These are phyloP conservation scores for Strobilomyces confusus DNA, from an alignment of 768 basidiomycete species.

Conservation along the genomic window DNA sequence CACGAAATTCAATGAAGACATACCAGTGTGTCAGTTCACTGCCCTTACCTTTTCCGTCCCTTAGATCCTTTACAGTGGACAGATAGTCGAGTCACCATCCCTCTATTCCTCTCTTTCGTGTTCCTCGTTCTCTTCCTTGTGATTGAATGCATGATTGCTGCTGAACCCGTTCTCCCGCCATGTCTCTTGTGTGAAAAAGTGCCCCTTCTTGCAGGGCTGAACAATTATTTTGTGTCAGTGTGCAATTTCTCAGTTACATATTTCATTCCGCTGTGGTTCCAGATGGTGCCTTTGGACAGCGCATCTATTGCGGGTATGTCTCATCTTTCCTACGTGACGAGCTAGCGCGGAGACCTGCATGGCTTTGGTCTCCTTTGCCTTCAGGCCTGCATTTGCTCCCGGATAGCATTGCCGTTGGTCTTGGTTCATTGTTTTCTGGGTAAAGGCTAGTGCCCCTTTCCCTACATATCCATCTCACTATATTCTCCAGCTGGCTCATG, in stretches of 20 bases:
- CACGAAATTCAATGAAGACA: conserved; percentile 12
- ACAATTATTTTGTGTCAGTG: conserved; percentile 67
- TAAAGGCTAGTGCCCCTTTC: conserved; percentile 5
- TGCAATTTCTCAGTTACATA: conserved; percentile 77
- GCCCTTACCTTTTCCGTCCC: background rate
- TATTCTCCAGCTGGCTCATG: conserved; percentile 39
- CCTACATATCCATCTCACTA: background rate
- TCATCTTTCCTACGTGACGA: background rate
- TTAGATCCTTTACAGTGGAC: conserved; percentile 5
- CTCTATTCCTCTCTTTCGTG: conserved; percentile 31
- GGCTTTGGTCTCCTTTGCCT: background rate
- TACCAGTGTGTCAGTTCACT: conserved; percentile 2
- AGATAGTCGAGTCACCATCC: conserved; percentile 2
- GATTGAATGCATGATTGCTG: conserved; percentile 56
- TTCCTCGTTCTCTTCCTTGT: conserved; percentile 53
- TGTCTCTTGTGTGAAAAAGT: conserved; percentile 59
- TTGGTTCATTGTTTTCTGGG: conserved; percentile 52
- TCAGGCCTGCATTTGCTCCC: conserved; percentile 47
- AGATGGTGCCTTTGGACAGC: conserved; percentile 38
- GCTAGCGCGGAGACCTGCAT: too few species aligned
- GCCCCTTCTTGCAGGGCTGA: conserved; percentile 64
- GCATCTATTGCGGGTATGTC: conserved; percentile 58
- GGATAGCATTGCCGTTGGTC: conserved; percentile 43
- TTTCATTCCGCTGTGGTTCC: too few species aligned
- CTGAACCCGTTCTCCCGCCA: conserved; percentile 69